phyloP scores from a whole-genome alignment of 164 flowering plant genomes.

The Taxillus chinensis region DNA sequence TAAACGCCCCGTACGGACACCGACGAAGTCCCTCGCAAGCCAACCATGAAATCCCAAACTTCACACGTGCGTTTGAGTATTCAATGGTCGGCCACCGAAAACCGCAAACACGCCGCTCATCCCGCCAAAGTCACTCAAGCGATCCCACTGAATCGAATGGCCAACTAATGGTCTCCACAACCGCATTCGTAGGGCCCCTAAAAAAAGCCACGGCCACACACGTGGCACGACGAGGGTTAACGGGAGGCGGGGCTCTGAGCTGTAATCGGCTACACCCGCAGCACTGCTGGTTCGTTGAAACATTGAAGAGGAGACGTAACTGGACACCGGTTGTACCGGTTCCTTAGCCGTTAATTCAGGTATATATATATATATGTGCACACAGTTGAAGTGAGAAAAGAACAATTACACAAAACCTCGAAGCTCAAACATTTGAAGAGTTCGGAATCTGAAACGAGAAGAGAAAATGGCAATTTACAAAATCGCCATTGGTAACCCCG shows the following conservation, averaged over 20 bases:
- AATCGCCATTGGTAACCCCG: conserved; percentile 32
- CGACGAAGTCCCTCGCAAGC: not conserved
- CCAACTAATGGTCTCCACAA: not conserved
- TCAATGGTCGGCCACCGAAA: conserved; percentile 11
- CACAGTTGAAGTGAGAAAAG: too few species aligned
- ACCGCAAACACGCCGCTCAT: conserved; percentile 8
- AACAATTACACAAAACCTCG: too few species aligned
- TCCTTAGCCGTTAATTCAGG: conserved; percentile 16
- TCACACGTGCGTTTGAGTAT: conserved; percentile 6
- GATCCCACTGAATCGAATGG: conserved; percentile 1
- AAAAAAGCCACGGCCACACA: conserved; percentile 6
- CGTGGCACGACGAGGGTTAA: conserved; percentile 2
- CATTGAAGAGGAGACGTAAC: not conserved
- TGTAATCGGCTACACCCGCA: conserved; percentile 10
- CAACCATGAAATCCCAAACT: not conserved
- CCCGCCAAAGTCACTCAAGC: not conserved
- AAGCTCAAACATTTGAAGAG: too few species aligned
- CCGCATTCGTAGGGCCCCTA: conserved; percentile 3
- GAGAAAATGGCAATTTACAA: conserved; percentile 24
- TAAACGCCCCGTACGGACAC: too few species aligned
- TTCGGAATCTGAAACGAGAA: not conserved
- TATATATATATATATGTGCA: conserved; percentile 6
- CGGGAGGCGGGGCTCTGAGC: not conserved
- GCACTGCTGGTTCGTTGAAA: not conserved
- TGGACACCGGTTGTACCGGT: conserved; percentile 13